phyloP scores from a whole-genome alignment of 495 filamentous ascomycete genomes.

The Neurospora discreta region DNA sequence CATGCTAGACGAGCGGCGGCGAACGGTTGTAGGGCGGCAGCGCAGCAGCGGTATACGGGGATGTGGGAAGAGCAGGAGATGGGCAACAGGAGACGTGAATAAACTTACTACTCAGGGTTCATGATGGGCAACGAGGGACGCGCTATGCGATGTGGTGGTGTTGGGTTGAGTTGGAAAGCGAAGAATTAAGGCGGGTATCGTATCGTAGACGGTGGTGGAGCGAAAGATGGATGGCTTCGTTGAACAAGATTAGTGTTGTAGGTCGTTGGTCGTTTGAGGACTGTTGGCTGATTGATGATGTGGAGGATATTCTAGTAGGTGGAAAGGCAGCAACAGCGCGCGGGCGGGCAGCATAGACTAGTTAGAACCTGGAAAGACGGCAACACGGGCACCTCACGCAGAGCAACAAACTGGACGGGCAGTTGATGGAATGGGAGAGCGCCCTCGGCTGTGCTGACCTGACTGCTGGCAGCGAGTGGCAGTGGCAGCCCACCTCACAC shows the following conservation, averaged over 20 bases:
- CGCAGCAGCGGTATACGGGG: background rate
- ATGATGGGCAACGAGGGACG: slow-evolving; percentile 42
- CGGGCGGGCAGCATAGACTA: background rate
- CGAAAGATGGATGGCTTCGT: slow-evolving; percentile 1
- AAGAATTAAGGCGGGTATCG: slow-evolving; percentile 1
- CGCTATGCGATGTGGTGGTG: background rate
- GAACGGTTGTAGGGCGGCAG: background rate
- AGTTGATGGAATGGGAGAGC: slow-evolving; percentile 13
- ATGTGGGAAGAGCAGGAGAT: background rate
- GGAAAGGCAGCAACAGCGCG: background rate
- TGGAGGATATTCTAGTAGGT: slow-evolving; percentile 10
- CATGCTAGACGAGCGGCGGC: background rate
- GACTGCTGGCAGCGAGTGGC: background rate
- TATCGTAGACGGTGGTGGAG: slow-evolving; percentile 1
- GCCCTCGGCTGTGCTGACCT: background rate
- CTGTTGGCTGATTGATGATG: slow-evolving; percentile 15
- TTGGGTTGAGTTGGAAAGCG: slow-evolving; percentile 8
- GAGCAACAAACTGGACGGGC: background rate
- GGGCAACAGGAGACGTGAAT: slow-evolving; percentile 9
- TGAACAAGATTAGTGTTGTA: background rate
- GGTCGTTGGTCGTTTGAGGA: background rate
- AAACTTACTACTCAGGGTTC: slow-evolving; percentile 90
- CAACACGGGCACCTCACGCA: no score
- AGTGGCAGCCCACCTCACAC: background rate
- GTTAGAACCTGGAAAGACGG: background rate